Evolutionary conservation across 2,329 filamentous ascomycete species (phyloP).

Genomic region (Phialocephala subalpina): DNA sequence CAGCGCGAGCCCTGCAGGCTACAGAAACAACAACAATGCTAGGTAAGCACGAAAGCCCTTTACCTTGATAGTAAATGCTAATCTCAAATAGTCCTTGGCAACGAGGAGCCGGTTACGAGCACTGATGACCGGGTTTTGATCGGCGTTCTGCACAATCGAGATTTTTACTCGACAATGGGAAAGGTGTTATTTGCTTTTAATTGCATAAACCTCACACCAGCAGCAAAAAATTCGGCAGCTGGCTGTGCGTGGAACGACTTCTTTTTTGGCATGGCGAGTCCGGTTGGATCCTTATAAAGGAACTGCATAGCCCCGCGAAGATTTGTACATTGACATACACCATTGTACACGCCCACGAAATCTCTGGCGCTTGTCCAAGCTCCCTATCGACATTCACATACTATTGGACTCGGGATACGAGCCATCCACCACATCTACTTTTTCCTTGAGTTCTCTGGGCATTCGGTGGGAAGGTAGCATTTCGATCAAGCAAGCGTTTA

Average conservation of each 20-base stretch:
- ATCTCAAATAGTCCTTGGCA: conserved; percentile 58
- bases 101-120: conserved; percentile 63
- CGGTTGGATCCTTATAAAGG: conserved; percentile 32
- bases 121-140: conserved; percentile 47
- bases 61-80: conserved; percentile 29
- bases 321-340: conserved; percentile 16
- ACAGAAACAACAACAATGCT: conserved; percentile 52
- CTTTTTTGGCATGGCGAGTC: conserved; percentile 20
- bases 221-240: conserved; percentile 31
- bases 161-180: conserved; percentile 34
- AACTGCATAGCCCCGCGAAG: conserved; percentile 11
- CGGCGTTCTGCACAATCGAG: conserved; percentile 37
- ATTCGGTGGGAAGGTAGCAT: conserved; percentile 7
- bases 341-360: conserved; percentile 6
- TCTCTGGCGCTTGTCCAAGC: conserved; percentile 15
- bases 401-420: conserved; percentile 11
- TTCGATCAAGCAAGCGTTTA: background rate
- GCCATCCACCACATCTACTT: conserved; percentile 11
- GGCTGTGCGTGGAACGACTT: conserved; percentile 37
- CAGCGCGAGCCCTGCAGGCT: conserved; percentile 50
- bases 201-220: conserved; percentile 32
- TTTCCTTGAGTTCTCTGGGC: conserved; percentile 26
- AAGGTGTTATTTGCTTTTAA: conserved; percentile 43
- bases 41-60: conserved; percentile 49
- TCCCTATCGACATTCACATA: conserved; percentile 8